Evolutionary conservation across 2,329 filamentous ascomycete genomes (phyloP), one percentile per base, ranked within the genome.

Genomic region (Escovopsis sp.): DNA sequence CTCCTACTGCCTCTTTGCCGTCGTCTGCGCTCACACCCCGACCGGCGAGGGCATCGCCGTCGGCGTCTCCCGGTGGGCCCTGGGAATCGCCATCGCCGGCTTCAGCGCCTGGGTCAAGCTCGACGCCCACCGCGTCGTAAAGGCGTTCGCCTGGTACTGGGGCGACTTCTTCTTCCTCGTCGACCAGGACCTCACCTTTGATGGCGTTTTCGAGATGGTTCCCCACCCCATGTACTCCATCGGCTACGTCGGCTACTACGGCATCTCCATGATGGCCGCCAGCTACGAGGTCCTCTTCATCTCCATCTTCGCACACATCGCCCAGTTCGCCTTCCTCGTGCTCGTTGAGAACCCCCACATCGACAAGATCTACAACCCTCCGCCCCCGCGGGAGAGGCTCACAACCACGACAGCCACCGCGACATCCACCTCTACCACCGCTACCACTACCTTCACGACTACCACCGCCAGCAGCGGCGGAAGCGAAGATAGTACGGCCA

Each of bases 131-230:
- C 77, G 91, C 47, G 91, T 98, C 40, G 91, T 98, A 58, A 96
- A 96, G 64, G 91, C 98, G 64, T 98, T 88, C 66, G 91, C 91
- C 26, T 98, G 91, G 91, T 98, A 96, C 65, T 98, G 91, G 91
- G 91, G 91, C 47, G 91, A 98, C 63, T 96, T 96, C 66, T 98
- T 96, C 71, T 98, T 87, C 64, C 80, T 98, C 56, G 85, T 98
- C 60, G 91, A 98, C 63, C 88, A 96, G 65, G 86, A 94, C 58
- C 71, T 98, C 59, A 96, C 88, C 40, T 98, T 98, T 61, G 91
- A 98, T 58, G 91, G 91, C 44, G 91, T 98, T 48, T 98, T 96
- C 59, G 91, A 98, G 66, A 93, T 98, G 81, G 91, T 91, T 18
- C 91, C 91, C 30, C 91, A 96, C 59, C 89, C 89, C 49, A 96